Evolutionary conservation across 2,329 filamentous ascomycete species (phyloP).

Genomic region (Colletotrichum shisoi): DNA sequence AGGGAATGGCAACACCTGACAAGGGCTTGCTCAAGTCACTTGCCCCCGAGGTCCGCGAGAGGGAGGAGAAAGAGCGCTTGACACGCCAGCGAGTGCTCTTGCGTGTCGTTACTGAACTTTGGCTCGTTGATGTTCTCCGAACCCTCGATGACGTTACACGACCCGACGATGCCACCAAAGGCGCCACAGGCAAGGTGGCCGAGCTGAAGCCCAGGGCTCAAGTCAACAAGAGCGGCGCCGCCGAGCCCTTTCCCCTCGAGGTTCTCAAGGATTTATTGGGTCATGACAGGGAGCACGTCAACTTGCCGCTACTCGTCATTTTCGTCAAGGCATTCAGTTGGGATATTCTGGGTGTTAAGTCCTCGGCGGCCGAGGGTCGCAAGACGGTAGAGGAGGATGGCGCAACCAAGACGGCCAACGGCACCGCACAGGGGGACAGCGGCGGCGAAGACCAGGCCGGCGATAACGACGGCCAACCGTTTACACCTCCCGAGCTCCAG

Average conservation of each 20-base stretch:
- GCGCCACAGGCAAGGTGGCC: conserved; percentile 68
- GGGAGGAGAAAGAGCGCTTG: conserved; percentile 94
- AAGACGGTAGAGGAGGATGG: conserved; percentile 86
- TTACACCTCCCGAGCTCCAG: conserved; percentile 78
- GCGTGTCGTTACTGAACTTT: conserved; percentile 91
- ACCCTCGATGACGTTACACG: conserved; percentile 75
- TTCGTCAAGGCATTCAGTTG: conserved; percentile 97
- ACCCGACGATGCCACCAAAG: conserved; percentile 70
- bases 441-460: conserved; percentile 44
- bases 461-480: conserved; percentile 66
- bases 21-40: conserved; percentile 82
- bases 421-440: conserved; percentile 18
- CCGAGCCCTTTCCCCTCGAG: conserved; percentile 94
- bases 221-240: conserved; percentile 68
- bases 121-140: conserved; percentile 87
- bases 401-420: conserved; percentile 58
- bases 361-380: conserved; percentile 75
- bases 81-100: conserved; percentile 84
- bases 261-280: conserved; percentile 97
- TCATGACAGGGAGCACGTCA: conserved; percentile 90
- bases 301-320: conserved; percentile 87
- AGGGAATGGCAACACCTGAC: conserved; percentile 89
- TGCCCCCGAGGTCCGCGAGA: conserved; percentile 82
- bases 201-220: conserved; percentile 66
- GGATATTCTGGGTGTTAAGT: conserved; percentile 87